Base-by-base conservation (phyloP, 805 yeast species). In the Myxozyma neglecta region DNA sequence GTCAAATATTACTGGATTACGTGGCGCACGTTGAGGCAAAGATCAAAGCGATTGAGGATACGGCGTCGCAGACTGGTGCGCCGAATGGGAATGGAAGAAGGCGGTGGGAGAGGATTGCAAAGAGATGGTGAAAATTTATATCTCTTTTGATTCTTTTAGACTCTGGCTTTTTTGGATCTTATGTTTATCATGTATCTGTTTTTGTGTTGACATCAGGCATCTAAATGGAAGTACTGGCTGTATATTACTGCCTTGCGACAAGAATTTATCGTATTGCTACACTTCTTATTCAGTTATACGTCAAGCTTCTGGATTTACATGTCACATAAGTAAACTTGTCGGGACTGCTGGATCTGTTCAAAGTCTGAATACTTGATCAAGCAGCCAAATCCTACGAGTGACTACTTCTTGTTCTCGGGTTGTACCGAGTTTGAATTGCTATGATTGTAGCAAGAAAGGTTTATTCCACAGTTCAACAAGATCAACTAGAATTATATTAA, bases 41-140 rank as follows among this genome's bases (percentile, higher is more conserved):
- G 34, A 37, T 60, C 34, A 43, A 24, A 16, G 36, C 42, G 10
- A 18, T 60, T 16, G 56, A 53, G 39, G 50, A 34, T 14, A 44
- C 46, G 24, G 34, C 35, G 43, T 39, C 44, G 51, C 53, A 57
- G 42, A 20, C 24, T 45, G 18, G 42, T 1, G 32, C 13, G n/a
- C 6, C 29, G 16, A 32, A 32, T 10, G 29, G 43, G 29, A 45
- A 35, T 20, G 18, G 44, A 29, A 51, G 36, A 42, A 49, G 44
- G 10, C 34, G 55, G 14, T 57, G 60, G 60, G 60, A 57, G 14
- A 51, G 45, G 18, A 47, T 57, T 35, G 54, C 60, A 2, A 37
- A 47, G 51, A 45, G 60, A 56, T 57, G 29, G 34, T 47, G 16
- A 10, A 20, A 2, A 29, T 36, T 13, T 16, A 16, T 49, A 36